Evolutionary conservation across 2,329 filamentous ascomycete species (phyloP).

Genomic region (Fusarium scirpi): DNA sequence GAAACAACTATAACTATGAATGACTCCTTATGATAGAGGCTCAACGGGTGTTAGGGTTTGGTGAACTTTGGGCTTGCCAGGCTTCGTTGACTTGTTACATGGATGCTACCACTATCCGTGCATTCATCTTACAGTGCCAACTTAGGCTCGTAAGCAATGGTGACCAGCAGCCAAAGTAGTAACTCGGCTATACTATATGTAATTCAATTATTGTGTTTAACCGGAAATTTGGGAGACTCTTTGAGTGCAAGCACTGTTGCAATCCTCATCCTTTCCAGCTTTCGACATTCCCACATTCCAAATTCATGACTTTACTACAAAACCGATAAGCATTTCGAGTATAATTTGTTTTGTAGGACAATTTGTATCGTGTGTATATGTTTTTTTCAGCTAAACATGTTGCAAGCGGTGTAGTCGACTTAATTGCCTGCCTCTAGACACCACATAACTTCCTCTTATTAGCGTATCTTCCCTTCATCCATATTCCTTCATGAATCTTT

Average conservation of each 20-base stretch:
- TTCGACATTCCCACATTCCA: background rate
- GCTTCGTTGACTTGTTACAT: no score
- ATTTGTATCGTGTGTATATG: background rate
- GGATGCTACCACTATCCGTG: no score
- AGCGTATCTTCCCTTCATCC: no score
- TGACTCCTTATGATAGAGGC: no score
- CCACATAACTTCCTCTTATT: background rate
- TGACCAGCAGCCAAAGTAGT: no score
- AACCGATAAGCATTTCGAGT: no score
- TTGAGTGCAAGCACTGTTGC: background rate
- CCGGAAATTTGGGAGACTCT: background rate
- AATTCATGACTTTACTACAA: background rate
- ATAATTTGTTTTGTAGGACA: background rate
- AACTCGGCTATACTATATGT: no score
- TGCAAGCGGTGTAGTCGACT: background rate
- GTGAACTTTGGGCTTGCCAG: no score
- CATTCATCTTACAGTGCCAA: background rate
- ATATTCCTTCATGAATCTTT: no score
- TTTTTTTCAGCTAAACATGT: background rate
- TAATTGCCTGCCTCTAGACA: background rate
- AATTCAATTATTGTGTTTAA: background rate
- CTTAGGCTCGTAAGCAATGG: background rate
- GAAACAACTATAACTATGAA: no score
- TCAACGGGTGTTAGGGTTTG: no score
- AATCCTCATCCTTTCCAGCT: background rate